Evolutionary conservation across 2,329 filamentous ascomycete genomes (phyloP).

Genomic region (Venturia oleaginea): DNA sequence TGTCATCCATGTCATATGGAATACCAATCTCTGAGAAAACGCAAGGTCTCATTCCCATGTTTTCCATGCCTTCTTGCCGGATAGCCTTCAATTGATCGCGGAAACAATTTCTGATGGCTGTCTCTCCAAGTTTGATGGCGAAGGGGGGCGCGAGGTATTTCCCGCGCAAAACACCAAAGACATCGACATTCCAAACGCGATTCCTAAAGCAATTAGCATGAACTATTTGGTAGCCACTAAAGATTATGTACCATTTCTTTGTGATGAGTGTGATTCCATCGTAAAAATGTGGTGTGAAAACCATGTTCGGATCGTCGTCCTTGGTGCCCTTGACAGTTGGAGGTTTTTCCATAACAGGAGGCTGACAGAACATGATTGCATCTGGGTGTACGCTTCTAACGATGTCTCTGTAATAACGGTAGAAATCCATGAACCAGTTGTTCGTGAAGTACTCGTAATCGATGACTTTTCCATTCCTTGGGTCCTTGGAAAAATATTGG

Average conservation of each 20-base stretch:
- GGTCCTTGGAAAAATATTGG: slow-evolving; percentile 79
- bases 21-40: slow-evolving; percentile 94
- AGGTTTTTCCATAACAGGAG: slow-evolving; percentile 83
- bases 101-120: slow-evolving; percentile 88
- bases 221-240: neutral
- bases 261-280: slow-evolving; percentile 95
- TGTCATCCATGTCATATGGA: slow-evolving; percentile 97
- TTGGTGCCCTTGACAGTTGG: slow-evolving; percentile 76
- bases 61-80: slow-evolving; percentile 75
- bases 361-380: slow-evolving; percentile 83
- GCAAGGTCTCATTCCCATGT: slow-evolving; percentile 81
- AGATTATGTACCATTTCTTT: slow-evolving; percentile 68
- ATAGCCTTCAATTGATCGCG: slow-evolving; percentile 78
- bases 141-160: slow-evolving; percentile 83
- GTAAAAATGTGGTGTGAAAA: slow-evolving; percentile 93
- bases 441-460: slow-evolving; percentile 85
- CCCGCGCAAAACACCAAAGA: slow-evolving; percentile 82
- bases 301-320: slow-evolving; percentile 83
- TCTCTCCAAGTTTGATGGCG: slow-evolving; percentile 86
- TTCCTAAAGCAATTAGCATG: slow-evolving; percentile 44
- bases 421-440: slow-evolving; percentile 82
- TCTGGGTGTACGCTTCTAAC: slow-evolving; percentile 69
- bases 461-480: slow-evolving; percentile 61
- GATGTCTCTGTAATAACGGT: slow-evolving; percentile 63
- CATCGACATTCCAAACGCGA: slow-evolving; percentile 91